Evolutionary conservation across 768 basidiomycete species (phyloP), one percentile per base, ranked within the genome.

Genomic region (Lentinus tigrinus): DNA sequence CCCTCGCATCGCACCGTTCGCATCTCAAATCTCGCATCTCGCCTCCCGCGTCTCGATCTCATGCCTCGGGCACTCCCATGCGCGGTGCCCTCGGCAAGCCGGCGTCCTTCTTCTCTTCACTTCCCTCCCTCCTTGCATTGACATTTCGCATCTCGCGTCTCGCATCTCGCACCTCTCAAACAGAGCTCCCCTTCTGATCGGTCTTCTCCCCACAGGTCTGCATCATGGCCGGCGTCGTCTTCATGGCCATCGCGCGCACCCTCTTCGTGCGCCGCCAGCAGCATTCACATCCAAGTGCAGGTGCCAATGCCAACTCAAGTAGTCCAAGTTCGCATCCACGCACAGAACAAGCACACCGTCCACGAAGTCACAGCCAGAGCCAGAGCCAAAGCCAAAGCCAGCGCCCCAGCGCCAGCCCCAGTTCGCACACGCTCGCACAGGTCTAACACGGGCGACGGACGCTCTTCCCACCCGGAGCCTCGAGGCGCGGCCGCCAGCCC

Each of bases 221-320:
- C 55, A 56, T 61, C 59, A 50, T 61, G 43, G 59, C 59, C 46
- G 59, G 59, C 14, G 47, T 47, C 53, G 39, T 54, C 14, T 64
- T 40, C 59, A 61, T 64, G 63, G 47, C 40, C 27, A 40, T 64
- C 37, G 61, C 63, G 34, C 19, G 63, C 26, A 16, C 50, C 54
- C 52, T 63, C 34, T 63, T 47, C 50, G 37, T 42, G n/a, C 51
- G 54, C 10, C 58, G 62, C 34, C 24, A 23, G 24, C 21, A 37
- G 10, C 23, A 40, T 6, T 31, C 31, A 31, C 6, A 6, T 6
- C 6, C 31, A 31, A 31, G 7, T 7, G 31, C 31, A 11, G 11
- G 31, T 31, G 7, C 31, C 7, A 3, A 3, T 31, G 31, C 31
- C 6, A 6, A 31, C 1, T 6, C 31, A 31, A 6, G 11, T 11